A percentile compares a stretch with the other conserved stretches of the same genome.
Evolutionary conservation across 2,329 filamentous ascomycete genomes (phyloP).

Genomic region (Ophiostoma novo-ulmi): DNA sequence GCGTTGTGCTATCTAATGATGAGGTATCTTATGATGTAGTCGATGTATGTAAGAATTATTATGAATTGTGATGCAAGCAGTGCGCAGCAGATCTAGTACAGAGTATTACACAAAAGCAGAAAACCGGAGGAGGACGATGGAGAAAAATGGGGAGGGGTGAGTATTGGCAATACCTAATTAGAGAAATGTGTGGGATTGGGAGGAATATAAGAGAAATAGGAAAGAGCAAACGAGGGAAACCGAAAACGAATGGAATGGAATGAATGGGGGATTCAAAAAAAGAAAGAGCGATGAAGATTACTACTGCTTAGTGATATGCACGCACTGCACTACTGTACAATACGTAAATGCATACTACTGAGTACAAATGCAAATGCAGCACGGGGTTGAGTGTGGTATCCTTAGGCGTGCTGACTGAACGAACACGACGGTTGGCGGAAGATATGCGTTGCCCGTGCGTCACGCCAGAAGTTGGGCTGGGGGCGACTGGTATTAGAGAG

Average conservation of each 20-base stretch:
- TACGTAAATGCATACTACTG: constrained; percentile 9
- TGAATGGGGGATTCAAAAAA: neutral
- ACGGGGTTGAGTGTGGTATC: neutral
- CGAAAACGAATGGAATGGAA: constrained; percentile 3
- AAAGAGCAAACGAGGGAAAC: neutral
- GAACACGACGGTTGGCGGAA: neutral
- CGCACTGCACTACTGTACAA: constrained; percentile 9
- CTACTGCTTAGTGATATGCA: neutral
- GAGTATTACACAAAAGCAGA: constrained; percentile 2
- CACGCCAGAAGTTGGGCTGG: constrained; percentile 5
- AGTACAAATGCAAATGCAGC: neutral
- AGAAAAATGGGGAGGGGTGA: neutral
- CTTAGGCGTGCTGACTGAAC: neutral
- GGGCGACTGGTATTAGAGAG: no score
- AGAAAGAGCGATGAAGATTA: constrained; percentile 10
- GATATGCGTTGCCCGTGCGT: constrained; percentile 5
- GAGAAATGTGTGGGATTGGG: neutral
- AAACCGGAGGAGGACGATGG: neutral
- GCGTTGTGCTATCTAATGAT: neutral
- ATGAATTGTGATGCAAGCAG: constrained; percentile 1
- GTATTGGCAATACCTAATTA: neutral
- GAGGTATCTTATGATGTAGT: neutral
- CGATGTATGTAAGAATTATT: neutral
- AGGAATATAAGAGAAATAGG: neutral
- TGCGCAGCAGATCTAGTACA: neutral